Evolutionary conservation across 495 filamentous ascomycete genomes (phyloP).

Genomic region (Neurospora sp.): DNA sequence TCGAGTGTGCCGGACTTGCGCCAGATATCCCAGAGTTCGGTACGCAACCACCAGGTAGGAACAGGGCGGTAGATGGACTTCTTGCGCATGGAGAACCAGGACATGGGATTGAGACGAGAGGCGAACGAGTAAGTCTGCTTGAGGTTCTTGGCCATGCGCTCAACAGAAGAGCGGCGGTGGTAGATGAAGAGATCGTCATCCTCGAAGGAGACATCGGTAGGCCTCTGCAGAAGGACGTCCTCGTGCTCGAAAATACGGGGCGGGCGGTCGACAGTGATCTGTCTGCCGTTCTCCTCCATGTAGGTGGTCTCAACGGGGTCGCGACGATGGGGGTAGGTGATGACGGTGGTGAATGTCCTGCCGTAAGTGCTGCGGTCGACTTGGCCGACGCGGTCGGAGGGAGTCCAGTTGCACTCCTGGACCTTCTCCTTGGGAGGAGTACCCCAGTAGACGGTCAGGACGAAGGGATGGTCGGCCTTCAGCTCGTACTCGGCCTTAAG

Average conservation of each 20-base stretch:
- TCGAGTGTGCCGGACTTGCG: conserved; percentile 49
- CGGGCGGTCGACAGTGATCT: neutral
- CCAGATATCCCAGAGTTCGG: conserved; percentile 56
- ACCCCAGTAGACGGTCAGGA: conserved; percentile 16
- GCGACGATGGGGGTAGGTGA: conserved; percentile 16
- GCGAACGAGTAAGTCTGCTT: neutral
- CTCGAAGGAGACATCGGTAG: conserved; percentile 12
- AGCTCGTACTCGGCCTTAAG: conserved; percentile 14
- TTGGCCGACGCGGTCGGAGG: conserved; percentile 13
- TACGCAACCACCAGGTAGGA: conserved; percentile 48
- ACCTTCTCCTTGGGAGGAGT: conserved; percentile 3
- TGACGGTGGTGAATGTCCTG: conserved; percentile 8
- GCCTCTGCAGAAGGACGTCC: conserved; percentile 8
- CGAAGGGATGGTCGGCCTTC: neutral
- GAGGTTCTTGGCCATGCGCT: conserved; percentile 3
- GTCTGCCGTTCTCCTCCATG: conserved; percentile 1
- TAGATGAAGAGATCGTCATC: conserved; percentile 16
- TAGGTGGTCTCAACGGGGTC: conserved; percentile 15
- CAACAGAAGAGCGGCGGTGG: conserved; percentile 7
- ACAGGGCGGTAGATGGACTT: conserved; percentile 11
- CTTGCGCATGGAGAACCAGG: conserved; percentile 8
- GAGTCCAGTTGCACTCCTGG: conserved; percentile 11
- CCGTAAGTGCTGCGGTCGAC: conserved; percentile 4
- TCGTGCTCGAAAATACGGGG: conserved; percentile 16
- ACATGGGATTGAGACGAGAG: conserved; percentile 2